phyloP scores from a whole-genome alignment of 805 yeast genomes.

The Candida lessepsii region DNA sequence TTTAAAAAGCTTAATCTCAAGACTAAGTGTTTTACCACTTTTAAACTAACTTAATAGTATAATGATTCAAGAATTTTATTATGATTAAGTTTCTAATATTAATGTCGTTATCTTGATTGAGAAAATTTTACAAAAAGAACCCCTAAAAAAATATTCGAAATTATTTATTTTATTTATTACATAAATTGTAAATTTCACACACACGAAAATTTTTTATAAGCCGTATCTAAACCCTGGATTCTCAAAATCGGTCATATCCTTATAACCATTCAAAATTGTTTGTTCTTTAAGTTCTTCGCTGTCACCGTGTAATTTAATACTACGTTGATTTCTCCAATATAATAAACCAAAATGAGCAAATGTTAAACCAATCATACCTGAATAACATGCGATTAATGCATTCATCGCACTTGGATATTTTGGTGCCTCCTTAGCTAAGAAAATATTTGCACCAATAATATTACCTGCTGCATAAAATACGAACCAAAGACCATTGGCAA shows the following conservation, averaged over 20 bases:
- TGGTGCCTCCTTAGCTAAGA: constrained; percentile 24
- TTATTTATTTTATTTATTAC: neutral
- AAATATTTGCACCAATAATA: constrained; percentile 26
- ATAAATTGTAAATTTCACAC: neutral
- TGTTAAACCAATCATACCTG: constrained; percentile 20
- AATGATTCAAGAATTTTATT: too few relatives aligned
- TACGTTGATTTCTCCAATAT: constrained; percentile 18
- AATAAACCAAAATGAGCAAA: constrained; percentile 15
- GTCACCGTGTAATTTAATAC: constrained; percentile 20
- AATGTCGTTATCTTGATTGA: too few relatives aligned
- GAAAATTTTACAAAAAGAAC: too few relatives aligned
- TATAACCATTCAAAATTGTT: constrained; percentile 24
- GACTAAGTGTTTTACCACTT: too few relatives aligned
- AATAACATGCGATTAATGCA: constrained; percentile 23
- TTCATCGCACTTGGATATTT: constrained; percentile 24
- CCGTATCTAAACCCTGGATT: constrained; percentile 25
- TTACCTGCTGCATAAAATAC: constrained; percentile 29
- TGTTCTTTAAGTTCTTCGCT: constrained; percentile 21
- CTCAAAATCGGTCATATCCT: constrained; percentile 24
- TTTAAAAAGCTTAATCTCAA: too few relatives aligned
- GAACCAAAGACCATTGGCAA: constrained; percentile 23
- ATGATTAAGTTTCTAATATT: too few relatives aligned
- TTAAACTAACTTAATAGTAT: too few relatives aligned
- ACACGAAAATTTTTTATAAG: constrained; percentile 5
- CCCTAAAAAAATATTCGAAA: neutral